These are phyloP conservation scores for Euphrasia arctica DNA, from an alignment of 305 asterid species.

Conservation along the genomic window DNA sequence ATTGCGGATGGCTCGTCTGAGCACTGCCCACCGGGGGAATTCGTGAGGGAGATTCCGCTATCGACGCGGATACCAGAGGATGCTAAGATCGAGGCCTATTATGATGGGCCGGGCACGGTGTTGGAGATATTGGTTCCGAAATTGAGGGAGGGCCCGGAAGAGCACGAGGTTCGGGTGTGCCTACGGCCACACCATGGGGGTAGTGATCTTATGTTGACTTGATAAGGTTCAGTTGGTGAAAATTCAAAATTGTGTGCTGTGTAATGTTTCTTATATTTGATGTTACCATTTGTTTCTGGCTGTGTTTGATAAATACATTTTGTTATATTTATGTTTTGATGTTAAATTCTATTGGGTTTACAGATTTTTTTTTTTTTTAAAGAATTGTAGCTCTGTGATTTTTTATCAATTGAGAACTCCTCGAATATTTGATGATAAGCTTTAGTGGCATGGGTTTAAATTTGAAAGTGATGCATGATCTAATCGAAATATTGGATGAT, in stretches of 20 bases:
- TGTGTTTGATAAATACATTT: too few species aligned
- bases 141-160: slow-evolving; percentile 71
- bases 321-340: too few species aligned
- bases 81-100: slow-evolving; percentile 82
- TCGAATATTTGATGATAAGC: too few species aligned
- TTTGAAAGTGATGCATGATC: neutral
- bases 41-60: slow-evolving; percentile 75
- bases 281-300: neutral
- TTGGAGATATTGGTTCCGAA: slow-evolving; percentile 89
- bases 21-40: slow-evolving; percentile 94
- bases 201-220: slow-evolving; percentile 72
- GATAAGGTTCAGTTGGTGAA: slow-evolving; percentile 20
- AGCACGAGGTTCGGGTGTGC: slow-evolving; percentile 88
- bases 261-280: neutral
- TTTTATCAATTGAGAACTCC: too few species aligned
- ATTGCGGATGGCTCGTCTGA: slow-evolving; percentile 63
- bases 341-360: too few species aligned
- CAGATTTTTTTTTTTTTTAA: too few species aligned
- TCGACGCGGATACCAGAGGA: slow-evolving; percentile 85
- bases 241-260: neutral
- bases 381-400: too few species aligned
- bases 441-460: neutral
- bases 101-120: slow-evolving; percentile 60
- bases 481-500: neutral
- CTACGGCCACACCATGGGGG: slow-evolving; percentile 73